phyloP scores from a whole-genome alignment of 2,329 filamentous ascomycete genomes.

The Colletotrichum tanaceti region DNA sequence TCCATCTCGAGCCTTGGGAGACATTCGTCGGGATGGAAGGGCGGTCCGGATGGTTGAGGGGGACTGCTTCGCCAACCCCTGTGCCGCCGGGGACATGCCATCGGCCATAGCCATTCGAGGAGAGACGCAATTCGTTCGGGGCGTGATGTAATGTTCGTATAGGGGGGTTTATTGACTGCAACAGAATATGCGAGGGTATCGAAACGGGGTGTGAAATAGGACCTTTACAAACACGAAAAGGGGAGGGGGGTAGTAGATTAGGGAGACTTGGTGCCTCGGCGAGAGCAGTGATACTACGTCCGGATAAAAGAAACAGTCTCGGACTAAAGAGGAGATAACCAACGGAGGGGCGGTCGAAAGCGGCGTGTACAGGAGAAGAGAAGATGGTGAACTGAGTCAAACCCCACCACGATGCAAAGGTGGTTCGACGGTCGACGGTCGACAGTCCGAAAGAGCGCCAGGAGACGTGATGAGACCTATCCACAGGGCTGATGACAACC shows the following conservation, averaged over 20 bases:
- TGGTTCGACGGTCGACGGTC: constrained; percentile 39
- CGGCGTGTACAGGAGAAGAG: constrained; percentile 6
- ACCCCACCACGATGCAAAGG: constrained; percentile 36
- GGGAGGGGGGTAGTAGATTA: constrained; percentile 7
- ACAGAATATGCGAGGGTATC: constrained; percentile 7
- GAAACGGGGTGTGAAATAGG: constrained; percentile 19
- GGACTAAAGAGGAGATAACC: constrained; percentile 14
- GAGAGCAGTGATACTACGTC: constrained; percentile 7
- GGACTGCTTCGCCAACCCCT: constrained; percentile 33
- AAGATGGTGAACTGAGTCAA: constrained; percentile 26
- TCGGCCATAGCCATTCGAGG: constrained; percentile 42
- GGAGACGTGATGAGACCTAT: constrained; percentile 25
- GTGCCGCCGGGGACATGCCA: constrained; percentile 37
- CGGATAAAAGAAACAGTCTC: constrained; percentile 20
- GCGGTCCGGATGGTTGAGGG: constrained; percentile 38
- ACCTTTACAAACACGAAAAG: constrained; percentile 11
- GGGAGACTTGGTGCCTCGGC: constrained; percentile 11
- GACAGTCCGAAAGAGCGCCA: constrained; percentile 32
- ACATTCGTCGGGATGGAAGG: constrained; percentile 41
- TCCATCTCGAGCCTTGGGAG: constrained; percentile 34
- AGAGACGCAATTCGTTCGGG: constrained; percentile 14
- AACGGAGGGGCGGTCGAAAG: constrained; percentile 13
- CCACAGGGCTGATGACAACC: constrained; percentile 25
- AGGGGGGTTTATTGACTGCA: neutral
- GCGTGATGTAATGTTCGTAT: neutral